phyloP scores from a whole-genome alignment of 2,329 filamentous ascomycete species.

The Drechslerella coelobrocha region DNA sequence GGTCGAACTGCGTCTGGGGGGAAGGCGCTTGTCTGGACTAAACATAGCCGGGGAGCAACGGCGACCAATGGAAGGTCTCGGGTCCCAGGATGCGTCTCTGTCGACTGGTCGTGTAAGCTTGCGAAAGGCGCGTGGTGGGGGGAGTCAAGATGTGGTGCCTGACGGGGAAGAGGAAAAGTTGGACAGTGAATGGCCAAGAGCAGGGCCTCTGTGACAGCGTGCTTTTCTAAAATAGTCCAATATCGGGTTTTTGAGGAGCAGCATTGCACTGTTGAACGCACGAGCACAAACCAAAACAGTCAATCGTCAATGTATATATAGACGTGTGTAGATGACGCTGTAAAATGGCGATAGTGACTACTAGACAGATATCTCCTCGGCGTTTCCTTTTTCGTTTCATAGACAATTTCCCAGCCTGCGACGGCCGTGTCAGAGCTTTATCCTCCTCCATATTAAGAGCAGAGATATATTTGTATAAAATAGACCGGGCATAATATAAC shows the following conservation, averaged over 20 bases:
- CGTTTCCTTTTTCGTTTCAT: slow-evolving; percentile 2
- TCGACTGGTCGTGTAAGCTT: background rate
- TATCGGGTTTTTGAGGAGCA: background rate
- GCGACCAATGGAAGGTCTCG: background rate
- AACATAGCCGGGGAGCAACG: background rate
- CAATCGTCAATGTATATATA: background rate
- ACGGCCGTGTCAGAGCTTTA: background rate
- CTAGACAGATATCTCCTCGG: background rate
- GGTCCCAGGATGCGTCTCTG: background rate
- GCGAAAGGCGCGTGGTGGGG: background rate
- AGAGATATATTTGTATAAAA: background rate
- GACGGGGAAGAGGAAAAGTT: background rate
- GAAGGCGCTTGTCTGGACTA: background rate
- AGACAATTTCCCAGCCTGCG: background rate
- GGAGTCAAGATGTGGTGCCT: background rate
- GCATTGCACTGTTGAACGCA: background rate
- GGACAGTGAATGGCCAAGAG: background rate
- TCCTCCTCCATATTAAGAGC: background rate
- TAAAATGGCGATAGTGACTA: background rate
- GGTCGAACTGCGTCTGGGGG: background rate
- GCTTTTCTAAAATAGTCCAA: background rate
- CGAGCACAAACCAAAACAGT: background rate
- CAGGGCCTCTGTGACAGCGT: background rate
- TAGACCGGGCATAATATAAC: slow-evolving; percentile 1
- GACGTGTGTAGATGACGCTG: background rate